Conservation (phyloP, 306 rosid genomes). For the Begonia peltatifolia region DNA sequence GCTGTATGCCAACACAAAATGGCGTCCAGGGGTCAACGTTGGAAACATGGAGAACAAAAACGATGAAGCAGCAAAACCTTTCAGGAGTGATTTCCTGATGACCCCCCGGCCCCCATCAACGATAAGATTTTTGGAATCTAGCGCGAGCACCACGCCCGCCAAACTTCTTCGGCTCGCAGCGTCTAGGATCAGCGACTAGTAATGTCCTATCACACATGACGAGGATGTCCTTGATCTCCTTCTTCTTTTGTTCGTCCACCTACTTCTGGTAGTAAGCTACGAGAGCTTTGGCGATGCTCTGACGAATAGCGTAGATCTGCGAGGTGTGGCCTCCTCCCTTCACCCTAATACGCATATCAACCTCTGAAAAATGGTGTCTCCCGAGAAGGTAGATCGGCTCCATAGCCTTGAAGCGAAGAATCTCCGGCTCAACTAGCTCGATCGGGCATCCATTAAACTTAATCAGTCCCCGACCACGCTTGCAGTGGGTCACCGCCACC, state of each 20-base stretch:
- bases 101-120: constrained; percentile 24
- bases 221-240: constrained; percentile 77
- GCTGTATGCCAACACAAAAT: no score
- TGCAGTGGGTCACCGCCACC: constrained; percentile 81
- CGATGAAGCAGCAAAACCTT: no score
- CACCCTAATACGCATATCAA: constrained; percentile 73
- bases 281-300: constrained; percentile 73
- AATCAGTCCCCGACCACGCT: constrained; percentile 66
- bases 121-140: constrained; percentile 86
- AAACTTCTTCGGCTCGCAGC: constrained; percentile 90
- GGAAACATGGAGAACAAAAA: no score
- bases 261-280: constrained; percentile 77
- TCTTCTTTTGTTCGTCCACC: constrained; percentile 85
- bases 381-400: constrained; percentile 74
- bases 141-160: constrained; percentile 92
- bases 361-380: constrained; percentile 47
- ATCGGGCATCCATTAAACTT: constrained; percentile 83
- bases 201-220: constrained; percentile 57
- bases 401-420: constrained; percentile 68
- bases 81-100: no score
- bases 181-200: constrained; percentile 74
- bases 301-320: constrained; percentile 74
- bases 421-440: constrained; percentile 66
- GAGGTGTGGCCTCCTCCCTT: constrained; percentile 82
- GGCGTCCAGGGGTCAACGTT: no score